phyloP scores from a whole-genome alignment of 164 flowering plant genomes.

The Dillenia suffruticosa region DNA sequence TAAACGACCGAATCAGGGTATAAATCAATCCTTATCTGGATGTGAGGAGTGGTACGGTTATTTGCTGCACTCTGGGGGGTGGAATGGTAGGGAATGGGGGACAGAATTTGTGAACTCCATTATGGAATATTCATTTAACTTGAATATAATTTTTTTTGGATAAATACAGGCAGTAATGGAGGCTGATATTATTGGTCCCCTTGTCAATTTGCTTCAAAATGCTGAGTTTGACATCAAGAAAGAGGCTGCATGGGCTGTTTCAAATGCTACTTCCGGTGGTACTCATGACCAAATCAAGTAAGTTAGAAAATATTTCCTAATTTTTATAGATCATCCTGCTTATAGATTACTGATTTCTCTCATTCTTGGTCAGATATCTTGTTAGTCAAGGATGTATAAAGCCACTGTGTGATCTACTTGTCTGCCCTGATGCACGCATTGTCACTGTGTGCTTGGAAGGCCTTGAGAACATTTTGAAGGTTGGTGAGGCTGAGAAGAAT shows the following conservation, averaged over 20 bases:
- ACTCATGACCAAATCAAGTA: slow-evolving; percentile 58
- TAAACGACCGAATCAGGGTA: too few relatives aligned
- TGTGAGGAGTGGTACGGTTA: too few relatives aligned
- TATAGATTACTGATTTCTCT: too few relatives aligned
- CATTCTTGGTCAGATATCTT: too few relatives aligned
- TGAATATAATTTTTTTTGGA: not conserved
- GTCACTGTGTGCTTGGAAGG: slow-evolving; percentile 51
- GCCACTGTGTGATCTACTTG: slow-evolving; percentile 36
- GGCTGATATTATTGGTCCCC: slow-evolving; percentile 45
- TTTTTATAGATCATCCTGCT: too few relatives aligned
- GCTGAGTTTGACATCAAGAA: slow-evolving; percentile 67
- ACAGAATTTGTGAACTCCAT: too few relatives aligned
- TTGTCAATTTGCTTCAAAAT: slow-evolving; percentile 48
- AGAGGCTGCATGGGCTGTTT: slow-evolving; percentile 70
- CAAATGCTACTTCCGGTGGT: slow-evolving; percentile 67
- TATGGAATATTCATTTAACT: not conserved
- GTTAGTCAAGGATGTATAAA: too few relatives aligned
- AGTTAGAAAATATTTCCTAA: not conserved
- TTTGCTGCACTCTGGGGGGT: too few relatives aligned
- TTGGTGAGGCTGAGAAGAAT: slow-evolving; percentile 50
- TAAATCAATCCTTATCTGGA: too few relatives aligned
- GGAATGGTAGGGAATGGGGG: too few relatives aligned
- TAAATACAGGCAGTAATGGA: slow-evolving; percentile 45
- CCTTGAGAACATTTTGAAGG: slow-evolving; percentile 52
- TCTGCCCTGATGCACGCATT: slow-evolving; percentile 51